Evolutionary conservation across 345 rosid genomes (phyloP), one percentile per base, ranked within the genome.

Genomic region (Diplotaxis tenuifolia): DNA sequence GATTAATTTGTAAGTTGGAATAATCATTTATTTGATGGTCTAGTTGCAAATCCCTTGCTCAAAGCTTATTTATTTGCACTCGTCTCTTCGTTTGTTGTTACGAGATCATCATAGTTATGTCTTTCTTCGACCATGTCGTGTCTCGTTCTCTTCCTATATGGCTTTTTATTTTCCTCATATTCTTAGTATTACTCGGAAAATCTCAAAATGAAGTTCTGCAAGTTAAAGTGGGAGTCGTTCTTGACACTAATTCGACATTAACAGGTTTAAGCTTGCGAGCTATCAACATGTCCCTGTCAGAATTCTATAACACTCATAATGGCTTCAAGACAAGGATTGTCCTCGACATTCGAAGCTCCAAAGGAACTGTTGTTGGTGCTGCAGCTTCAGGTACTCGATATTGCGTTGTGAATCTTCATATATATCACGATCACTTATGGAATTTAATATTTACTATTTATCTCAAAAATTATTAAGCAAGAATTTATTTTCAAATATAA

Each of bases 171-270:
- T 18, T 61, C 16, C 7, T 75, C 34, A 50, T 19, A 1, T 75
- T 61, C 64, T 53, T 61, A 14, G 63, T 68, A 11, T 23, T 52
- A 19, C 19, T 31, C 27, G 79, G 64, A 12, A 68, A 68, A 68
- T 62, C 74, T 53, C 79, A 53, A 38, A 62, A 62, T 49, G 69
- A 68, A 23, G 47, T 1, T 60, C 5, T 74, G 38, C 55, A 67
- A 62, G 79, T 81, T 11, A 54, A 54, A 40, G 75, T 83, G 20
- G 84, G 84, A 0, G 63, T 78, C 10, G 74, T 83, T 78, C 81
- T 83, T 56, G 56, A 76, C 57, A 54, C 62, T 49, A 72, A 73
- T 52, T 22, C 11, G 2, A n/a, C 67, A 7, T 32, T 72, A 32
- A 75, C 77, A 31, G 57, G 50, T 15, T 18, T 62, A 54, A 78